Evolutionary conservation across 345 rosid genomes (phyloP).

Genomic region (Arabis alpina): DNA sequence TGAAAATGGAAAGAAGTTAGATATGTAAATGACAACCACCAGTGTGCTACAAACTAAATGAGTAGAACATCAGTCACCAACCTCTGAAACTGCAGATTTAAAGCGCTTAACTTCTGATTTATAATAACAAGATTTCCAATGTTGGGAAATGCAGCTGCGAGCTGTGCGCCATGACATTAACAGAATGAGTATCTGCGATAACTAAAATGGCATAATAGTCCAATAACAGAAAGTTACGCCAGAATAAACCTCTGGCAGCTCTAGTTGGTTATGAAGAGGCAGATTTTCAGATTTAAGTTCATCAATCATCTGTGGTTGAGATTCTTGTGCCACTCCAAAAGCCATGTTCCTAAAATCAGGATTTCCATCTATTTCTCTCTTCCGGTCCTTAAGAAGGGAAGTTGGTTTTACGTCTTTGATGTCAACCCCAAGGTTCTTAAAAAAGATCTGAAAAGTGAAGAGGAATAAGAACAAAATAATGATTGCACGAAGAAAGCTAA

Average conservation of each 20-base stretch:
- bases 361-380: slow-evolving; percentile 88
- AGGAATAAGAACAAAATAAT: background rate
- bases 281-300: slow-evolving; percentile 67
- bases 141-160: too few species aligned
- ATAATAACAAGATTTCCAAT: too few species aligned
- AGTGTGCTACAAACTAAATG: too few species aligned
- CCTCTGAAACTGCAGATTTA: too few species aligned
- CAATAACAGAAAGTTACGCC: background rate
- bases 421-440: slow-evolving; percentile 80
- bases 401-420: slow-evolving; percentile 77
- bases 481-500: background rate
- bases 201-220: too few species aligned
- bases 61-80: too few species aligned
- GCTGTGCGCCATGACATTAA: too few species aligned
- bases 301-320: slow-evolving; percentile 62
- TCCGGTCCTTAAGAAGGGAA: slow-evolving; percentile 77
- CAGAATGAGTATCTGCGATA: too few species aligned
- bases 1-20: too few species aligned
- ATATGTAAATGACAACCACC: too few species aligned
- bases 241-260: slow-evolving; percentile 34
- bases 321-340: slow-evolving; percentile 48
- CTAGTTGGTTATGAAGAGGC: slow-evolving; percentile 55
- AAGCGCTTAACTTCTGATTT: too few species aligned
- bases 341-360: slow-evolving; percentile 90
- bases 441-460: slow-evolving; percentile 55